Conservation (phyloP, 805 yeast species). For the Yarrowia porcina region DNA sequence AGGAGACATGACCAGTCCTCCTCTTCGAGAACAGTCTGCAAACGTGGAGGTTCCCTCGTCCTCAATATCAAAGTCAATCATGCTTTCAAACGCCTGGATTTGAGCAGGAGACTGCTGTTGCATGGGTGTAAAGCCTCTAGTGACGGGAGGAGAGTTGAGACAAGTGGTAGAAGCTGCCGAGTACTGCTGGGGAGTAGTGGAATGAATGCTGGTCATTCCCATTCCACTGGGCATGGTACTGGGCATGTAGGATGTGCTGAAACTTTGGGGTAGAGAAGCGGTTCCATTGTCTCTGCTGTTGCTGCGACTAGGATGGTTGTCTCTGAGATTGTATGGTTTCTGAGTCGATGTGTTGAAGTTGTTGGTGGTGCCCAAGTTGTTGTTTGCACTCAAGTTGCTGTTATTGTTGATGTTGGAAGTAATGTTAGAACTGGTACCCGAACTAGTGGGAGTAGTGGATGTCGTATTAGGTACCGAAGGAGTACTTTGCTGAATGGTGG, state of each 20-base stretch:
- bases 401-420: no score
- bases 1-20: slow-evolving; percentile 23
- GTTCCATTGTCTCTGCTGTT: slow-evolving; percentile 8
- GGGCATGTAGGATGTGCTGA: slow-evolving; percentile 10
- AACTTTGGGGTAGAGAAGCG: slow-evolving; percentile 5
- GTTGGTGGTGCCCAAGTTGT: neutral
- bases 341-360: neutral
- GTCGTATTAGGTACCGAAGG: neutral
- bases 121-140: slow-evolving; percentile 6
- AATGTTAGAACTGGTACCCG: no score
- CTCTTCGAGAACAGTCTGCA: slow-evolving; percentile 17
- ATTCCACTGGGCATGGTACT: neutral
- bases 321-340: slow-evolving; percentile 11
- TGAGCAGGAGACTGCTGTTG: slow-evolving; percentile 14
- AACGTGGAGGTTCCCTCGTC: slow-evolving; percentile 23
- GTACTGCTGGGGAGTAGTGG: neutral
- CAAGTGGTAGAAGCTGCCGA: slow-evolving; percentile 11
- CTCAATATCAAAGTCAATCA: slow-evolving; percentile 21
- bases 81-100: slow-evolving; percentile 13
- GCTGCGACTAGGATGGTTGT: neutral
- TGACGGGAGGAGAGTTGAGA: slow-evolving; percentile 14
- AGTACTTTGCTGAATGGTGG: slow-evolving; percentile 20
- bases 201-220: neutral
- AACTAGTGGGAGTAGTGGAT: neutral
- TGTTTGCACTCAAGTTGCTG: no score